Evolutionary conservation across 192 early-diverging fungal species (phyloP), one percentile per base, ranked within the genome.

Genomic region (Linnemannia zychae): DNA sequence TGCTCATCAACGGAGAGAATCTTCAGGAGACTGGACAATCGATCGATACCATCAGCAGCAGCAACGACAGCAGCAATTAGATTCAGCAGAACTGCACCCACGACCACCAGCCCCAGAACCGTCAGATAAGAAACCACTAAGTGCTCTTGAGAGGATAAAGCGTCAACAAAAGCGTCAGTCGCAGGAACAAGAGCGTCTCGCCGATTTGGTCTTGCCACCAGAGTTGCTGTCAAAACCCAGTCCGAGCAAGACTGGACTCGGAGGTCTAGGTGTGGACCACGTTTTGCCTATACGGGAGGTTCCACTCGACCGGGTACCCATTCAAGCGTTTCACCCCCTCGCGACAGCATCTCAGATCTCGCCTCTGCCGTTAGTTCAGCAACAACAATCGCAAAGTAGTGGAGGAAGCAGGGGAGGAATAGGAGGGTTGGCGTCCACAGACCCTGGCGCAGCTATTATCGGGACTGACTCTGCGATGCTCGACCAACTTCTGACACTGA

Each of bases 181-280:
- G 6, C 69, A 67, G 63, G 83, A 85, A 47, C 83, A 85, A 40
- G 78, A 85, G 40, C 67, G 74, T 46, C 83, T 79, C 9, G 63
- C 74, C 1, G 73, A 79, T 0, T 12, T 73, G 0, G 34, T 73
- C 31, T 7, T 85, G 50, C 74, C 83, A 17, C 50, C 48, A 20
- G 57, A 63, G 28, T 63, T 63, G 28, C 24, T 33, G 57, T 0
- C 28, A 0, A 31, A 31, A 33, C n/a, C 67, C 15, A 47, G 37
- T 31, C 33, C 34, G n/a, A n/a, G 28, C 46, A 7, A 20, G 13
- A 24, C 34, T 24, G 44, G 46, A 79, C 18, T 12, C 31, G 36
- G 22, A 16, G 53, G 12, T 4, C 18, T 36, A 36, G 38, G 31
- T 57, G 7, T 4, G 40, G 18, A 17, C 37, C 6, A 53, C n/a